Evolutionary conservation across 2,329 filamentous ascomycete species (phyloP), one percentile per base, ranked within the genome.

Genomic region (Hymenoscyphus albidus): DNA sequence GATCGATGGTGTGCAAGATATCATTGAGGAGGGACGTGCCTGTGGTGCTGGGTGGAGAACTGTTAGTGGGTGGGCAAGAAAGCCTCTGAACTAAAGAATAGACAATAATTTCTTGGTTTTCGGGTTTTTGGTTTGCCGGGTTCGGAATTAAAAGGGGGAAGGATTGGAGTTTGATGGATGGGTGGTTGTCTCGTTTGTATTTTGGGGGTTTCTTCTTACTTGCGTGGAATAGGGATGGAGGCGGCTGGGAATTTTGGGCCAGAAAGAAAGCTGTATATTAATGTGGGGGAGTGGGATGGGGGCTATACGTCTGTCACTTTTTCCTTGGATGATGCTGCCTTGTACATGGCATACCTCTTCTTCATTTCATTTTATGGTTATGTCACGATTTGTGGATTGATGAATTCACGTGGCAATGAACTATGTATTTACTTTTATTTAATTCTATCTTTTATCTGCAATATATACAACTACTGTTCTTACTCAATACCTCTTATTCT

Each of bases 11-110:
- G 83, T 89, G 6, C 81, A 86, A 38, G 81, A 81, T 48, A 80
- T 89, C 40, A 78, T 90, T 60, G 85, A 89, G 74, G 88, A 90
- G 74, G 87, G 87, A 1, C 79, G 87, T 58, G 76, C 78, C 60
- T 82, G 80, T 72, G 85, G 83, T 57, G 82, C 85, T 2, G 86
- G 82, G 10, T 88, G 85, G 78, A 80, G 87, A 64, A 81, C 85
- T 78, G 76, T 90, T 67, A 85, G 80, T 66, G 88, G 88, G 7
- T 88, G 86, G 74, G 84, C 86, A 27, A 81, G 82, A 74, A 90
- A 90, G 80, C 86, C 87, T 31, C 27, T 65, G 27, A 62, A 63
- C 60, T 65, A 35, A 64, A 64, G 7, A 56, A 57, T 9, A 57
- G 31, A 32, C 14, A 57, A 57, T 9, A 13, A 6, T 35, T 57